Evolutionary conservation across 2,329 filamentous ascomycete species (phyloP), one percentile per base, ranked within the genome.

Genomic region (Colletotrichum camelliae): DNA sequence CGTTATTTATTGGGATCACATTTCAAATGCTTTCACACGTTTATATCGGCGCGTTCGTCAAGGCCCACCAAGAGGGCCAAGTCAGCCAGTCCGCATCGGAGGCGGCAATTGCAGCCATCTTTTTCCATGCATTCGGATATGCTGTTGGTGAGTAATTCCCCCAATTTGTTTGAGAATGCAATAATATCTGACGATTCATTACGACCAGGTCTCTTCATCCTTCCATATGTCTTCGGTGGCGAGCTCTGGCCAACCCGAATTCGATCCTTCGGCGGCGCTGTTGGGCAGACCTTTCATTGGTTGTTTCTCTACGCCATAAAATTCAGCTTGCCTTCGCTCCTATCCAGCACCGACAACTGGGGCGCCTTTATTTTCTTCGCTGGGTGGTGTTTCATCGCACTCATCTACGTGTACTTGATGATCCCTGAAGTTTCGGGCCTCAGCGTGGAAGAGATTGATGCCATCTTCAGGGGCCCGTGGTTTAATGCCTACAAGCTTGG

Each of bases 181-280:
- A 39, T 18, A 5, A 39, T 2, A 18, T 18, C 48, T 55, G 1
- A 55, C 21, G 5, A 9, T 79, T 16, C 18, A 39, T 29, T n/a
- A 27, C 12, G 16, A 4, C 37, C n/a, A 81, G 80, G 81, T 6
- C 74, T 83, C 0, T 67, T 85, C 1, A 81, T 84, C 35, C 83
- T 88, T 2, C 86, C 86, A 0, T 88, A 87, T 68, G 81, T 88
- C 7, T 87, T 88, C 69, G 84, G 83, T 7, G 82, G 82, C 2
- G 86, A 88, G 74, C 80, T 88, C 4, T 88, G 85, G 81, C 86
- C 87, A 2, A 87, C 87, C 77, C 82, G 82, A 4, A 84, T 88
- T 62, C 84, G 86, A 0, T 86, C 86, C 1, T 85, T 88, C 77
- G 85, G 86, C 29, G 81, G 80, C n/a, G 84, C 86, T 2, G 75